Percentiles rank a stretch among this genome's conserved stretches.
phyloP scores from a whole-genome alignment of 345 rosid genomes.

The Syzygium aromaticum region DNA sequence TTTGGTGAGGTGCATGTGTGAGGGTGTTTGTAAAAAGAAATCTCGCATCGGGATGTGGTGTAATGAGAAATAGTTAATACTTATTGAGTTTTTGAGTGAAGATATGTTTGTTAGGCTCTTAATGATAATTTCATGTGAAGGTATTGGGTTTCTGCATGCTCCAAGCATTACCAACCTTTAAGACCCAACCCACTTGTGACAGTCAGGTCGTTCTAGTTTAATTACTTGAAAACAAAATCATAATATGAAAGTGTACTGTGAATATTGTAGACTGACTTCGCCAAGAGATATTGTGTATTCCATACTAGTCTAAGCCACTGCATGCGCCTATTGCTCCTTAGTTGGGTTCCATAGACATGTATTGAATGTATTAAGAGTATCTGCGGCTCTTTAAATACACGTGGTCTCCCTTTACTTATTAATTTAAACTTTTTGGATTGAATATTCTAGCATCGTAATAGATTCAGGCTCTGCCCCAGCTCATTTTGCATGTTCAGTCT shows the following conservation, averaged over 20 bases:
- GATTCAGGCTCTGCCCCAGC: neutral
- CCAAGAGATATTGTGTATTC: neutral
- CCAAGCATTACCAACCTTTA: neutral
- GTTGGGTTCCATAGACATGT: neutral
- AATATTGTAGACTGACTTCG: neutral
- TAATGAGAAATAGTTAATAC: neutral
- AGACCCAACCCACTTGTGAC: neutral
- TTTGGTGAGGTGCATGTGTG: neutral
- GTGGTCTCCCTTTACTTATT: neutral
- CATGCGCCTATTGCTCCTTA: neutral
- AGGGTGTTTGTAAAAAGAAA: neutral
- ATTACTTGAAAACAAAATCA: neutral
- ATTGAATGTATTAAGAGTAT: neutral
- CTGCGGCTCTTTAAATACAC: neutral
- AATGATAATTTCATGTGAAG: neutral
- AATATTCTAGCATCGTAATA: neutral
- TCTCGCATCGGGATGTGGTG: neutral
- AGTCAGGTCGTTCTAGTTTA: neutral
- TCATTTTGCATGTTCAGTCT: neutral
- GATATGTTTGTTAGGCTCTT: neutral
- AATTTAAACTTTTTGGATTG: neutral
- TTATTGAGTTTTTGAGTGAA: neutral
- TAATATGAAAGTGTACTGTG: neutral
- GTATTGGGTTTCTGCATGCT: neutral
- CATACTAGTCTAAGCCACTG: neutral